phyloP scores from a whole-genome alignment of 441 rosid species.

The Bruguiera hainesii region DNA sequence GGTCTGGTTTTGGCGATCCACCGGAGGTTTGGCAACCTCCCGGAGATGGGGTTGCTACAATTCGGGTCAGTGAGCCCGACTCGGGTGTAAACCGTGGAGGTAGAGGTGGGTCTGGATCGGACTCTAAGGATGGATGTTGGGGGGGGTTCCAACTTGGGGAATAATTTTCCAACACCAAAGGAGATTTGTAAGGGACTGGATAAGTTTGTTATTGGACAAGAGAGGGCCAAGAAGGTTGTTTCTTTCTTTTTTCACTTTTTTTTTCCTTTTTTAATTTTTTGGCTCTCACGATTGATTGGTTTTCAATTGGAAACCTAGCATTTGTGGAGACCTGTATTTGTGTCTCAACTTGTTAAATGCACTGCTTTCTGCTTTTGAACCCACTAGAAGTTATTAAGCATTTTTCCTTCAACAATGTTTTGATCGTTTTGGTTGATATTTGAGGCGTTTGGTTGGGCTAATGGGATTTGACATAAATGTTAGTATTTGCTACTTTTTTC shows the following conservation, averaged over 20 bases:
- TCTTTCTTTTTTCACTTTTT: neutral
- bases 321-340: conserved; percentile 2
- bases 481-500: neutral
- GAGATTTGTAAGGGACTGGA: conserved; percentile 86
- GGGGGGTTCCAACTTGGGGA: conserved; percentile 93
- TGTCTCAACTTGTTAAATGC: neutral
- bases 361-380: conserved; percentile 3
- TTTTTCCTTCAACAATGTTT: no score
- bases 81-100: conserved; percentile 41
- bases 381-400: no score
- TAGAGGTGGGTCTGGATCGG: conserved; percentile 45
- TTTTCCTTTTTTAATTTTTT: neutral
- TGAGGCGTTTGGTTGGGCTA: neutral
- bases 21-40: conserved; percentile 99
- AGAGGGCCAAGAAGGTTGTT: conserved; percentile 84
- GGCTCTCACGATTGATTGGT: neutral
- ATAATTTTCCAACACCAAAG: conserved; percentile 84
- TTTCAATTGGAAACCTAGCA: neutral
- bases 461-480: neutral
- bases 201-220: conserved; percentile 95
- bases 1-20: conserved; percentile 78
- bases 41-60: conserved; percentile 65
- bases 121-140: conserved; percentile 69
- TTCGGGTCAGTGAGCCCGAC: conserved; percentile 38
- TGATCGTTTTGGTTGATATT: neutral